Percentiles rank a stretch among this genome's conserved stretches.
Conservation (phyloP, 2,329 filamentous ascomycete genomes). For the Didymella exigua region DNA sequence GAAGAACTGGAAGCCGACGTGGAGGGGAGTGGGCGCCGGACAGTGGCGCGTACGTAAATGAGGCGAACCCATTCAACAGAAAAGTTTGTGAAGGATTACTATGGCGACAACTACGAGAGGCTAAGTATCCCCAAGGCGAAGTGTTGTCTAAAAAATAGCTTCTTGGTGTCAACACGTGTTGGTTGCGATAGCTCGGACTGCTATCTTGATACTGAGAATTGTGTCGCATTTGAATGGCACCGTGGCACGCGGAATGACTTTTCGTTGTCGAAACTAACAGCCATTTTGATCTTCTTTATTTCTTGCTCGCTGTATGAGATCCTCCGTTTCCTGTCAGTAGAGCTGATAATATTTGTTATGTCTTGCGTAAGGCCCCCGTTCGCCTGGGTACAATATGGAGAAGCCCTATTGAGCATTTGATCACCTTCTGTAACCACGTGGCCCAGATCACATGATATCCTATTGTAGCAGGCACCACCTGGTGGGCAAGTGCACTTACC, state of each 20-base stretch:
- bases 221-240: conserved; percentile 11
- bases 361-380: too few species aligned
- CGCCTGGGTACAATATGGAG: too few species aligned
- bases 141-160: conserved; percentile 22
- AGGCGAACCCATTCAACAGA: conserved; percentile 22
- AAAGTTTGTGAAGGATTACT: conserved; percentile 21
- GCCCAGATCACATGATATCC: too few species aligned
- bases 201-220: conserved; percentile 27
- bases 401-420: too few species aligned
- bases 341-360: neutral
- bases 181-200: conserved; percentile 32
- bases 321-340: neutral
- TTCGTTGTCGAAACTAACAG: too few species aligned
- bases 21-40: conserved; percentile 23
- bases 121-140: conserved; percentile 17
- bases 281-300: too few species aligned
- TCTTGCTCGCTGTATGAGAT: too few species aligned
- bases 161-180: conserved; percentile 30
- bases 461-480: too few species aligned
- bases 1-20: conserved; percentile 25
- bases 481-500: too few species aligned
- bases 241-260: too few species aligned
- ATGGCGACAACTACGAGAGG: conserved; percentile 15
- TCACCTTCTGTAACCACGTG: too few species aligned
- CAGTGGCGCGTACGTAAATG: conserved; percentile 26